Percentiles rank a stretch among this genome's conserved stretches.
Conservation (phyloP, 2,329 filamentous ascomycete genomes). For the Pseudogymnoascus sp. region DNA sequence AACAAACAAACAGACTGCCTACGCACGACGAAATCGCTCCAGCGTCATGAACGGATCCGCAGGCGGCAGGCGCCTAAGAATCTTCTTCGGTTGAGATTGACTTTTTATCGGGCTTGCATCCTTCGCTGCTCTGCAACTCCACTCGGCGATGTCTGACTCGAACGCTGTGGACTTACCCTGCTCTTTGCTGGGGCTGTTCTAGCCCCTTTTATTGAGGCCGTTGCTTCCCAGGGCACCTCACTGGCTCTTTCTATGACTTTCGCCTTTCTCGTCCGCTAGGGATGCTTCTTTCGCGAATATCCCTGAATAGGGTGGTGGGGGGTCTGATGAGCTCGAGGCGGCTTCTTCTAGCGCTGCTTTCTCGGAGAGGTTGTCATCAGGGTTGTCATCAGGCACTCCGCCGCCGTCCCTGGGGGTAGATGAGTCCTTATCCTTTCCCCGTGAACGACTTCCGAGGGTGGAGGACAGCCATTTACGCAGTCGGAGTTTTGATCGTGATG, state of each 20-base stretch:
- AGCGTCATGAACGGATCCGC: not conserved
- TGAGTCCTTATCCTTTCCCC: not conserved
- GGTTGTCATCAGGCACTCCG: not conserved
- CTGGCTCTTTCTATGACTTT: not conserved
- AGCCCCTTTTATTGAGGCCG: not conserved
- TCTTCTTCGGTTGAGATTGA: not conserved
- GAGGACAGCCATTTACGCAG: not conserved
- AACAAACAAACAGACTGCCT: not conserved
- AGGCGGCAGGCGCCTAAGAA: not conserved
- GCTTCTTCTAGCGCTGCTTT: not conserved
- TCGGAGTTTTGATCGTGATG: not conserved
- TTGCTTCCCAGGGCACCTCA: not conserved
- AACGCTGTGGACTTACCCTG: not conserved
- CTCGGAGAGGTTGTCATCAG: not conserved
- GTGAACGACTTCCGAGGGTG: not conserved
- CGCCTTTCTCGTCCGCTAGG: not conserved
- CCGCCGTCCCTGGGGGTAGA: not conserved
- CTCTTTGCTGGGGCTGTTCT: no score
- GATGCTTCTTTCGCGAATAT: not conserved
- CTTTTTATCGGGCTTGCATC: not conserved
- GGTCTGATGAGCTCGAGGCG: not conserved
- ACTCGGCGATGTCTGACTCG: not conserved
- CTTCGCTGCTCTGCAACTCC: not conserved
- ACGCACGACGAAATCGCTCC: not conserved
- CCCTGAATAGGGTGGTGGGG: not conserved